A percentile compares a stretch with the other conserved stretches of the same genome.
Evolutionary conservation across 129 eudicot species (phyloP).

Genomic region (Smallanthus sonchifolius): DNA sequence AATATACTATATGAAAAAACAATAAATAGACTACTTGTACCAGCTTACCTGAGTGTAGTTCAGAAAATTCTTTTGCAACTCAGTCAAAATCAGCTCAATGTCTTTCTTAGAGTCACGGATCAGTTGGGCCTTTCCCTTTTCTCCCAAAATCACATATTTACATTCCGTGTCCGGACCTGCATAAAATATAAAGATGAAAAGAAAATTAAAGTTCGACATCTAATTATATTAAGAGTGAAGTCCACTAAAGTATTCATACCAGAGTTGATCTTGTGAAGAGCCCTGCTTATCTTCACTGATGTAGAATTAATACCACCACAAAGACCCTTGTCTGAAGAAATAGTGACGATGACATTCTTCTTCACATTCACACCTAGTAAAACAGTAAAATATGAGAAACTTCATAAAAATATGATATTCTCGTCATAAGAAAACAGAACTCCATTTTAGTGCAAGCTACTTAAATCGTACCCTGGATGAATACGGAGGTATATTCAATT

Average conservation of each 20-base stretch:
- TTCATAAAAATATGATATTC: neutral
- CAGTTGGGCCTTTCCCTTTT: conserved; percentile 91
- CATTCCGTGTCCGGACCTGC: conserved; percentile 83
- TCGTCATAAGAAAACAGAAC: neutral
- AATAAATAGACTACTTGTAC: neutral
- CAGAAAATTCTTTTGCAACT: conserved; percentile 86
- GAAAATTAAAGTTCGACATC: neutral
- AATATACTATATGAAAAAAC: neutral
- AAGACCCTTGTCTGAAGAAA: conserved; percentile 96
- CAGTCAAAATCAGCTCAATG: conserved; percentile 61
- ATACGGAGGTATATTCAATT: neutral
- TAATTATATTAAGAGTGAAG: neutral
- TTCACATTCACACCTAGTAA: conserved; percentile 74
- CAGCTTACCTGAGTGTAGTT: conserved; percentile 89
- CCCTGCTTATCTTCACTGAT: conserved; percentile 92
- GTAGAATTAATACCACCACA: conserved; percentile 98
- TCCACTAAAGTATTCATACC: conserved; percentile 36
- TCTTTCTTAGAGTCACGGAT: conserved; percentile 86
- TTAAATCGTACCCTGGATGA: neutral
- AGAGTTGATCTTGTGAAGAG: conserved; percentile 60
- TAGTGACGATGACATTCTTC: conserved; percentile 86
- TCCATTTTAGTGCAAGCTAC: neutral
- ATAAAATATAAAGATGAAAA: neutral
- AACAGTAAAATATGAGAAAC: neutral
- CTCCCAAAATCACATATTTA: conserved; percentile 84